These are phyloP conservation scores for Chaetoceros muelleri DNA, from an alignment of 108 stramenopile species.

Conservation along the genomic window DNA sequence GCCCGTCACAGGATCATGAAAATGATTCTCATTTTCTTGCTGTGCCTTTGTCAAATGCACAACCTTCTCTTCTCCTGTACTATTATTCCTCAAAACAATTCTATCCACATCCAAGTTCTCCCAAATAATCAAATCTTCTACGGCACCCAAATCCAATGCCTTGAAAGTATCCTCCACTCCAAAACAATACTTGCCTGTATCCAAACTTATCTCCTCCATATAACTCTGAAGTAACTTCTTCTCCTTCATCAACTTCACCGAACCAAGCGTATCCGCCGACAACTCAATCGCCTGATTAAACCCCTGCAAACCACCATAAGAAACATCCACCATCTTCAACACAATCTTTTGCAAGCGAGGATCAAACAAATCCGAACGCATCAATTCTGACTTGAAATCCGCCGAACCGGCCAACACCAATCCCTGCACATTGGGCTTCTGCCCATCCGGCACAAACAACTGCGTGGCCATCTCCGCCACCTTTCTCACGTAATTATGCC, in stretches of 20 bases:
- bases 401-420: constrained; percentile 95
- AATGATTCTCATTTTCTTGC: constrained; percentile 72
- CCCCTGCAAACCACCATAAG: constrained; percentile 95
- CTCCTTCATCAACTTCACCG: constrained; percentile 98
- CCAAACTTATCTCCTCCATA: constrained; percentile 98
- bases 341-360: constrained; percentile 87
- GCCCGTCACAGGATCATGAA: constrained; percentile 81
- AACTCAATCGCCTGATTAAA: constrained; percentile 99
- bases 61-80: constrained; percentile 75
- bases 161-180: constrained; percentile 97
- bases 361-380: constrained; percentile 94
- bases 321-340: constrained; percentile 96
- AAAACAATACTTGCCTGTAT: constrained; percentile 98
- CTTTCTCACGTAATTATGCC: constrained; percentile 99
- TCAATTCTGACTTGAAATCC: constrained; percentile 96
- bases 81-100: constrained; percentile 69
- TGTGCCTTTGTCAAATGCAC: constrained; percentile 87
- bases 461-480: constrained; percentile 96
- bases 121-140: constrained; percentile 97
- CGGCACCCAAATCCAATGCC: constrained; percentile 95
- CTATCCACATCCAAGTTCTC: constrained; percentile 87
- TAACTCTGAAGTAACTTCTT: constrained; percentile 95
- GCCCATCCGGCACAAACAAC: constrained; percentile 92
- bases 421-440: constrained; percentile 94
- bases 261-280: constrained; percentile 86